Conservation (phyloP, 352 stramenopile genomes). For the Phytophthora capsici region DNA sequence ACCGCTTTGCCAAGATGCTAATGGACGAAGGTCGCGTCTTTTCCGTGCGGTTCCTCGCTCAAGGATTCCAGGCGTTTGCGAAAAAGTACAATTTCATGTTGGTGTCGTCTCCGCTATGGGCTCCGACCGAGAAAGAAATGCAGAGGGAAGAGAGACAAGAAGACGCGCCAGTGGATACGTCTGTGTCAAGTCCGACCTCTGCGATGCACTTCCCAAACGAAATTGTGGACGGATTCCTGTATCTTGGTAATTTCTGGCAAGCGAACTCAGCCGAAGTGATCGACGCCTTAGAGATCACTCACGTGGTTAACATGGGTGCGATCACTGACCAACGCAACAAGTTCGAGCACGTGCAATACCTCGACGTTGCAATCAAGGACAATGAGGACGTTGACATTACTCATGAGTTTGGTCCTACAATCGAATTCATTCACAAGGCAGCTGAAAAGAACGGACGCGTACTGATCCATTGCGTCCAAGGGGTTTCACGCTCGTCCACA, state of each 20-base stretch:
- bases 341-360: slow-evolving; percentile 62
- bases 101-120: slow-evolving; percentile 26
- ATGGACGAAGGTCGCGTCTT: slow-evolving; percentile 71
- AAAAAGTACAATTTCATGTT: slow-evolving; percentile 80
- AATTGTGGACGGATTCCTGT: slow-evolving; percentile 77
- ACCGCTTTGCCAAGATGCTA: slow-evolving; percentile 70
- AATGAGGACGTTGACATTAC: slow-evolving; percentile 65
- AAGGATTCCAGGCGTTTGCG: slow-evolving; percentile 68
- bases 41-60: slow-evolving; percentile 72
- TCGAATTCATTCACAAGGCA: slow-evolving; percentile 65
- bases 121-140: slow-evolving; percentile 2
- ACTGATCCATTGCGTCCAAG: slow-evolving; percentile 86
- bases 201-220: slow-evolving; percentile 75
- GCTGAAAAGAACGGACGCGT: slow-evolving; percentile 46
- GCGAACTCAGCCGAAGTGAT: slow-evolving; percentile 66
- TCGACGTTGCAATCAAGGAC: slow-evolving; percentile 72
- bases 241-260: slow-evolving; percentile 84
- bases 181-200: slow-evolving; percentile 12
- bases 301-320: slow-evolving; percentile 78
- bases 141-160: slow-evolving; percentile 10
- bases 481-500: slow-evolving; percentile 77
- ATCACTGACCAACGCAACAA: slow-evolving; percentile 64
- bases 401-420: slow-evolving; percentile 51
- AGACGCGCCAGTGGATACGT: not conserved
- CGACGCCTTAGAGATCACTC: slow-evolving; percentile 65